Evolutionary conservation across 2,329 filamentous ascomycete species (phyloP).

Genomic region (Colletotrichum cereale): DNA sequence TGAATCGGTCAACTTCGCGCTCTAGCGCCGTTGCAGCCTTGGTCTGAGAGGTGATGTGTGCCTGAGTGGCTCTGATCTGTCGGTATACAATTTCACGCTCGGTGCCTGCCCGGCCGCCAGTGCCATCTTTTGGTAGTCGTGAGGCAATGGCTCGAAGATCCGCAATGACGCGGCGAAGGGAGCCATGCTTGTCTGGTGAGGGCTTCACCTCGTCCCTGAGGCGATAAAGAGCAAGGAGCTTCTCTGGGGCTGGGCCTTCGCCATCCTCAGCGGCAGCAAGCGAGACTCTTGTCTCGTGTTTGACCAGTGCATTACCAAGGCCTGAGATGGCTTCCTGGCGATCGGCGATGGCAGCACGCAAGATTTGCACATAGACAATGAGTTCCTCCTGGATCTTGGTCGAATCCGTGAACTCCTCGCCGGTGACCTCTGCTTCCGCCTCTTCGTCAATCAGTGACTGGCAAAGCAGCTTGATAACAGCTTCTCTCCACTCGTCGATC

Average conservation of each 20-base stretch:
- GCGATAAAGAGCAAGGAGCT: slow-evolving; percentile 64
- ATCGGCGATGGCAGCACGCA: slow-evolving; percentile 83
- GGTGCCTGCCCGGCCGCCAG: slow-evolving; percentile 48
- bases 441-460: slow-evolving; percentile 88
- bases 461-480: slow-evolving; percentile 78
- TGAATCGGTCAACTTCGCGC: slow-evolving; percentile 82
- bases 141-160: slow-evolving; percentile 77
- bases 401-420: slow-evolving; percentile 90
- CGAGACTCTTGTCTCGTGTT: slow-evolving; percentile 77
- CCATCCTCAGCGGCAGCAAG: slow-evolving; percentile 70
- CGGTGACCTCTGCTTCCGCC: slow-evolving; percentile 77
- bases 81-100: slow-evolving; percentile 76
- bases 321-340: slow-evolving; percentile 83
- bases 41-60: slow-evolving; percentile 62
- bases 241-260: slow-evolving; percentile 79
- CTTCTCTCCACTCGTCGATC: slow-evolving; percentile 80
- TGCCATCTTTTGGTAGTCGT: slow-evolving; percentile 68
- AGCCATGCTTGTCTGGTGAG: slow-evolving; percentile 56
- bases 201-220: slow-evolving; percentile 63
- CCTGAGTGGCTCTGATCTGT: slow-evolving; percentile 72
- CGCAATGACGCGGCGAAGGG: slow-evolving; percentile 79
- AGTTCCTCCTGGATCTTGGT: slow-evolving; percentile 90
- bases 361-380: slow-evolving; percentile 84
- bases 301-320: slow-evolving; percentile 79
- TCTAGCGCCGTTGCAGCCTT: slow-evolving; percentile 66